These are phyloP conservation scores for Choiromyces venosus DNA, from an alignment of 495 filamentous ascomycete genomes.

Conservation along the genomic window DNA sequence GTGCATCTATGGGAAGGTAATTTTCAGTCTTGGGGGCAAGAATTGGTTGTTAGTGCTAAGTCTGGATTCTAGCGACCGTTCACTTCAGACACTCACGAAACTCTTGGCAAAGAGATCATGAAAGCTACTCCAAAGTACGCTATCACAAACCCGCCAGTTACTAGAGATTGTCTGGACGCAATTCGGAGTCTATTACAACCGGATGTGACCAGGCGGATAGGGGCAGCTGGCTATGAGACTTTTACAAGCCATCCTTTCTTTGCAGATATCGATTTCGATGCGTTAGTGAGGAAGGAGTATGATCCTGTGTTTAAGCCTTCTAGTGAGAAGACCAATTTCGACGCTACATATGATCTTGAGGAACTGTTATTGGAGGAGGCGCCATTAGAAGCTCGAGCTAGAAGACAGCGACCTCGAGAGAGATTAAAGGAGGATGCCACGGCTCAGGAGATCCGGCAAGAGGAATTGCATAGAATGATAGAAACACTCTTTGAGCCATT, in stretches of 20 bases:
- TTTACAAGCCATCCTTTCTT: slow-evolving; percentile 90
- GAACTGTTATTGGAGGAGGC: slow-evolving; percentile 92
- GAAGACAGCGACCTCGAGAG: slow-evolving; percentile 88
- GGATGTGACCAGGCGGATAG: slow-evolving; percentile 73
- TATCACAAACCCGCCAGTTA: slow-evolving; percentile 81
- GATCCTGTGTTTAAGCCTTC: slow-evolving; percentile 88
- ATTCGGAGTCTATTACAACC: slow-evolving; percentile 74
- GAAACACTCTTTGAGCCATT: slow-evolving; percentile 93
- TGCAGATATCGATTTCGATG: slow-evolving; percentile 73
- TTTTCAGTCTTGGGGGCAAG: slow-evolving; percentile 21
- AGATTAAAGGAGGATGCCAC: slow-evolving; percentile 89
- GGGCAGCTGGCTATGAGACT: slow-evolving; percentile 66
- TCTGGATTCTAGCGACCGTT: slow-evolving; percentile 63
- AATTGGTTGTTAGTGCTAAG: slow-evolving; percentile 39
- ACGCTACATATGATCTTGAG: slow-evolving; percentile 95
- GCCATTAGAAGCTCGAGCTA: slow-evolving; percentile 83
- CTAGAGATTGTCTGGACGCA: slow-evolving; percentile 76
- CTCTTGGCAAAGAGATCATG: slow-evolving; percentile 71
- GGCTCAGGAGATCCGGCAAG: slow-evolving; percentile 87
- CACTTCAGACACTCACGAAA: slow-evolving; percentile 75
- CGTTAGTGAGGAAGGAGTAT: slow-evolving; percentile 80
- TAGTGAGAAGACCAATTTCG: slow-evolving; percentile 97
- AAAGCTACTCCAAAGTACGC: slow-evolving; percentile 80
- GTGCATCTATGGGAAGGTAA: slow-evolving; percentile 97
- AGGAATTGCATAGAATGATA: slow-evolving; percentile 89